Evolutionary conservation across 495 filamentous ascomycete genomes (phyloP).

Genomic region (Penicillium manginii): DNA sequence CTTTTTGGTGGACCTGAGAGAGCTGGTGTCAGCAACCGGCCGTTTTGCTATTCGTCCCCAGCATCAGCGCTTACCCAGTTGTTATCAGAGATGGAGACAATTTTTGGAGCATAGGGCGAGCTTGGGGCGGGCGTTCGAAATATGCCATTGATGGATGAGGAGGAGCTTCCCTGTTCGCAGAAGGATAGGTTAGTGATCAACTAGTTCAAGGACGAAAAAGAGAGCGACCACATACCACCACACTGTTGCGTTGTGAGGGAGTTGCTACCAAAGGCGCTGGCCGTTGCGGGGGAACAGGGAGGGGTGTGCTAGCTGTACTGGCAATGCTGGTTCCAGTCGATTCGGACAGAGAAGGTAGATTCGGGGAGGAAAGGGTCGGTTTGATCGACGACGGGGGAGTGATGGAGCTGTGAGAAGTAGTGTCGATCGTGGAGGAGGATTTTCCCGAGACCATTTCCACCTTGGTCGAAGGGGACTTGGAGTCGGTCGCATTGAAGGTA

Average conservation of each 20-base stretch:
- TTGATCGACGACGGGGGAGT: conserved; percentile 65
- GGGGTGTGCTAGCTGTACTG: conserved; percentile 37
- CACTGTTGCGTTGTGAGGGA: conserved; percentile 54
- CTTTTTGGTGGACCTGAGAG: conserved; percentile 82
- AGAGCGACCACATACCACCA: conserved; percentile 42
- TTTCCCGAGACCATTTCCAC: conserved; percentile 55
- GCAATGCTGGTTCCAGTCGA: conserved; percentile 29
- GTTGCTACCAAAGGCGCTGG: conserved; percentile 43
- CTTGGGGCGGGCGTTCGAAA: conserved; percentile 56
- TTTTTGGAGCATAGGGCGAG: conserved; percentile 77
- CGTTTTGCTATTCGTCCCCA: not conserved
- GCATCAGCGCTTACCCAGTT: conserved; percentile 66
- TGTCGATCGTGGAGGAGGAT: conserved; percentile 68
- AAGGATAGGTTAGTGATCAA: not conserved
- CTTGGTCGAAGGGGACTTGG: conserved; percentile 56
- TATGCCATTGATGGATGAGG: conserved; percentile 56
- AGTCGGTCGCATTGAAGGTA: conserved; percentile 61
- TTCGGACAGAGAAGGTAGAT: conserved; percentile 57
- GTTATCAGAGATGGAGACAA: conserved; percentile 76
- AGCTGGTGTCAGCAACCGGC: conserved; percentile 1
- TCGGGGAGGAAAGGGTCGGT: conserved; percentile 55
- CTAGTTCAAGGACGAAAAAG: not conserved
- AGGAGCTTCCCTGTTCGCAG: conserved; percentile 37
- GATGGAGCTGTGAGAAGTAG: conserved; percentile 55
- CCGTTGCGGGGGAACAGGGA: conserved; percentile 45